Conservation (phyloP, 1,284 basidiomycete genomes). For the Trametes sp. region DNA sequence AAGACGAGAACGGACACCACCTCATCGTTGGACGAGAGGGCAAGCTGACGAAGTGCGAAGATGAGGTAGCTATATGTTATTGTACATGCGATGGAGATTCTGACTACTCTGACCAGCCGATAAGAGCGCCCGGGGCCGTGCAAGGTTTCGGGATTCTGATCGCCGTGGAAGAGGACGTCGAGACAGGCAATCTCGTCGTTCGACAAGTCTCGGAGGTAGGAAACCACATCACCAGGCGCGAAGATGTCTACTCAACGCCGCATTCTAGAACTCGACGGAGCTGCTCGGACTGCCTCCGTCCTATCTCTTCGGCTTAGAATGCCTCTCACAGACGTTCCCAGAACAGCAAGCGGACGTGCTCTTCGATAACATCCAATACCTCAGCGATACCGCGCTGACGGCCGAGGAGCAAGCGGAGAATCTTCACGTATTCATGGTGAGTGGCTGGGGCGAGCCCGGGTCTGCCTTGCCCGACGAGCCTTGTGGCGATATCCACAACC, state of each 20-base stretch:
- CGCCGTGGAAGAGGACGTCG: slow-evolving; percentile 73
- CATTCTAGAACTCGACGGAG: slow-evolving; percentile 65
- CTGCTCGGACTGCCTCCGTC: slow-evolving; percentile 78
- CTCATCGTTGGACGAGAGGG: slow-evolving; percentile 81
- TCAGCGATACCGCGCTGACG: slow-evolving; percentile 59
- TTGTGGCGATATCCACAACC: slow-evolving; percentile 45
- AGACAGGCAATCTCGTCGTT: slow-evolving; percentile 67
- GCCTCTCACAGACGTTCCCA: slow-evolving; percentile 79
- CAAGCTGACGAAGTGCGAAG: slow-evolving; percentile 75
- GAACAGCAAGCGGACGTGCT: slow-evolving; percentile 76
- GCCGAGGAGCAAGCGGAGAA: slow-evolving; percentile 60
- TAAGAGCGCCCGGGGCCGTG: slow-evolving; percentile 85
- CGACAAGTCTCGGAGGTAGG: slow-evolving; percentile 86
- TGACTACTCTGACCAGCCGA: slow-evolving; percentile 58
- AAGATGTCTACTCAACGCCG: neutral
- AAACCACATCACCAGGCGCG: slow-evolving; percentile 1
- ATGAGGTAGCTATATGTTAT: slow-evolving; percentile 61
- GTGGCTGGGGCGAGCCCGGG: slow-evolving; percentile 75
- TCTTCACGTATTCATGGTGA: slow-evolving; percentile 77
- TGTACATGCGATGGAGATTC: neutral
- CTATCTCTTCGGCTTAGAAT: slow-evolving; percentile 81
- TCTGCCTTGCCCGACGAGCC: slow-evolving; percentile 47
- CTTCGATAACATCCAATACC: slow-evolving; percentile 81
- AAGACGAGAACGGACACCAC: slow-evolving; percentile 78
- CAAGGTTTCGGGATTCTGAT: slow-evolving; percentile 89